Base-by-base conservation (phyloP, 2,329 filamentous ascomycete species). In the Colletotrichum magnum region DNA sequence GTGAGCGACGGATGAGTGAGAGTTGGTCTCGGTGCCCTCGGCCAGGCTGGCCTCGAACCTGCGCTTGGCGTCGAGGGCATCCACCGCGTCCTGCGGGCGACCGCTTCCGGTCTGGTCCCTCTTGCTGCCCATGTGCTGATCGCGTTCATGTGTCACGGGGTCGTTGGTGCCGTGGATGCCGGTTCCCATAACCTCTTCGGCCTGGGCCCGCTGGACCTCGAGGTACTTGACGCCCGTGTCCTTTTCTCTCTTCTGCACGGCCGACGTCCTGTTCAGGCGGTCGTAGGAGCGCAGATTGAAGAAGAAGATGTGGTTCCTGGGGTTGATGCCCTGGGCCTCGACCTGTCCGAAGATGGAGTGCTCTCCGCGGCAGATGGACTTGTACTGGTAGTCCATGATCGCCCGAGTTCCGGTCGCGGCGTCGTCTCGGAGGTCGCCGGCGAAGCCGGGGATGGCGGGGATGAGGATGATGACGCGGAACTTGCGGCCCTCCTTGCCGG, bases 371-470 rank as follows among this genome's bases (percentile, higher is more conserved):
- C 92, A 94, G 73, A 99, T 97, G 0, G 94, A 97, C 81, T 97
- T 97, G 85, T 96, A 99, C 78, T 98, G 96, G 77, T 97, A 98
- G 78, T 98, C 95, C 94, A 99, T 98, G 75, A 98, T 99, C 12
- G 95, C 95, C 57, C 94, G 84, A 0, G 95, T 98, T 10, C 95
- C 95, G 1, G 89, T 89, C 0, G 95, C 95, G 21, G 93, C 94
- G 74, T 93, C 90, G 13, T 94, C 90, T 65, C 95, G 86, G 36
- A 99, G 85, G 77, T 98, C 95, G 53, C 95, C 95, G 0, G 95
- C 95, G 75, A 99, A 99, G 0, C 95, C 96, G 7, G 96, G 95
- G 66, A 99, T 92, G 1, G 94, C 92, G 2, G 96, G 96, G 59
- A 98, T 97, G 26, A 98, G 74, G 65, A 97, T 88, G 70, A 99